Percentiles rank a stretch among this genome's conserved stretches.
phyloP scores from a whole-genome alignment of 805 yeast genomes.

The Cyberlindnera meyerae region DNA sequence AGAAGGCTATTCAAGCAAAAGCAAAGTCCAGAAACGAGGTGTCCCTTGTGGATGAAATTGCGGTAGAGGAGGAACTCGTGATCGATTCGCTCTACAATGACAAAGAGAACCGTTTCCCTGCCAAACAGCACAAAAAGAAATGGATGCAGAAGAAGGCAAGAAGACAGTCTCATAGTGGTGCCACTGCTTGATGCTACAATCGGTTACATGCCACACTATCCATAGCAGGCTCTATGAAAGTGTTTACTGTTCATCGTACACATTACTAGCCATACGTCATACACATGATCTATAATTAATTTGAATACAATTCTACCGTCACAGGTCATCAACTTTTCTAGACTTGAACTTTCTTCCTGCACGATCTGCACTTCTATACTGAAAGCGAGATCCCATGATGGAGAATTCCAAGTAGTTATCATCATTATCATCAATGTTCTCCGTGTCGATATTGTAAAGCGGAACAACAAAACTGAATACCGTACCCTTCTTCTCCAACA shows the following conservation, averaged over 20 bases:
- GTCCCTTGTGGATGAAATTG: neutral
- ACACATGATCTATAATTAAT: neutral
- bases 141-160: conserved; percentile 10
- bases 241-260: no score
- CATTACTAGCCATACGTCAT: neutral
- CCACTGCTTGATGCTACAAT: neutral
- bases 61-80: conserved; percentile 13
- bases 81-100: conserved; percentile 17
- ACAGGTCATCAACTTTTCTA: conserved; percentile 61
- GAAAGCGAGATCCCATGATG: conserved; percentile 74
- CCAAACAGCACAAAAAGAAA: conserved; percentile 18
- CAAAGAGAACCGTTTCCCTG: conserved; percentile 18
- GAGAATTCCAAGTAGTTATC: conserved; percentile 49
- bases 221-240: neutral
- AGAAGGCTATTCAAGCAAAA: neutral
- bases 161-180: neutral
- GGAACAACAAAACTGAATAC: conserved; percentile 52
- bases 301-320: neutral
- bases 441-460: conserved; percentile 12
- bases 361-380: conserved; percentile 72
- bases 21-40: neutral
- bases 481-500: conserved; percentile 64
- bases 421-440: conserved; percentile 24
- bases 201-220: neutral
- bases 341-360: conserved; percentile 81